phyloP scores from a whole-genome alignment of 306 rosid genomes.

The Prunus davidiana region DNA sequence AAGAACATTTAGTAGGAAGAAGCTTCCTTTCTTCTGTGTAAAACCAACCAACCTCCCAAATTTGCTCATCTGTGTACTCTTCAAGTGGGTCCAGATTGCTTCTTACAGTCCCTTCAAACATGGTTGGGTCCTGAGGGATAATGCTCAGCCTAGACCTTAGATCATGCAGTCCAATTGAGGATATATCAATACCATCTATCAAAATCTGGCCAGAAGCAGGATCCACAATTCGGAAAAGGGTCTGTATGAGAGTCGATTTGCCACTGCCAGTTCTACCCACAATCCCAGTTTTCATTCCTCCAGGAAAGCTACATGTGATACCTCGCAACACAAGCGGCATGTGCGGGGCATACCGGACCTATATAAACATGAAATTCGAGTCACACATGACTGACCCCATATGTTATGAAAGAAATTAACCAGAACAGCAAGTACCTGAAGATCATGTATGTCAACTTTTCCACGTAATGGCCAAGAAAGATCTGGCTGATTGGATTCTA shows the following conservation, averaged over 20 bases:
- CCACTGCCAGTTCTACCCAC: slow-evolving; percentile 96
- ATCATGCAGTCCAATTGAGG: slow-evolving; percentile 73
- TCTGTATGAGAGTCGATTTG: slow-evolving; percentile 75
- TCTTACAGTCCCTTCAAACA: slow-evolving; percentile 93
- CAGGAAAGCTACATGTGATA: slow-evolving; percentile 60
- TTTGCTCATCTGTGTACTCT: slow-evolving; percentile 75
- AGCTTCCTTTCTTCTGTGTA: neutral
- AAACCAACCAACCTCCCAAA: slow-evolving; percentile 69
- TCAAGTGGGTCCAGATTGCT: slow-evolving; percentile 78
- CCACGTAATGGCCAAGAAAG: slow-evolving; percentile 68
- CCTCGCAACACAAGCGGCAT: slow-evolving; percentile 85
- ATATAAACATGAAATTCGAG: slow-evolving; percentile 1
- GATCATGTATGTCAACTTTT: slow-evolving; percentile 61
- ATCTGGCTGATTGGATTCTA: slow-evolving; percentile 55
- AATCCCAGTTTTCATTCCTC: slow-evolving; percentile 81
- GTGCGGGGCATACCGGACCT: slow-evolving; percentile 91
- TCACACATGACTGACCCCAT: neutral
- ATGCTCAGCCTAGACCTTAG: slow-evolving; percentile 73
- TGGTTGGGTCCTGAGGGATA: slow-evolving; percentile 95
- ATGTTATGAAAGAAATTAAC: neutral
- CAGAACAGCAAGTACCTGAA: slow-evolving; percentile 48
- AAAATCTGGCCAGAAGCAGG: slow-evolving; percentile 54
- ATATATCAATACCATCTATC: slow-evolving; percentile 62
- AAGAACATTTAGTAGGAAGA: neutral
- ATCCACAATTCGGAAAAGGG: slow-evolving; percentile 68